Evolutionary conservation across 345 rosid species (phyloP).

Genomic region (Physaria fendleri): DNA sequence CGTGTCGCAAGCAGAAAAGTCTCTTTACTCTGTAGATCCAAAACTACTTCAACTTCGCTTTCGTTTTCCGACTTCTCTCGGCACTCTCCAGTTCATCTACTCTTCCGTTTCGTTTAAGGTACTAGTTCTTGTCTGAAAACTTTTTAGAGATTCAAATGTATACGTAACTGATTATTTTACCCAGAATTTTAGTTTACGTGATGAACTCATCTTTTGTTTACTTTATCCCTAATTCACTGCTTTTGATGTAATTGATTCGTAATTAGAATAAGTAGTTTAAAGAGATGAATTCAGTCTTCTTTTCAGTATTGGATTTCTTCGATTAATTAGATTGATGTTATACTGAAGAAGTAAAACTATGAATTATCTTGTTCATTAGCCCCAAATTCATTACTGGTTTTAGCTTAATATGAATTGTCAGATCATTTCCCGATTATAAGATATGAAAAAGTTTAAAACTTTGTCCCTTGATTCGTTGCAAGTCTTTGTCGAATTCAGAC

Average conservation of each 20-base stretch:
- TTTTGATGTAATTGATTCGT: neutral
- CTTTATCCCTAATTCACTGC: neutral
- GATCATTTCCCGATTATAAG: neutral
- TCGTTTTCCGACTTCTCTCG: neutral
- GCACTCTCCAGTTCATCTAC: neutral
- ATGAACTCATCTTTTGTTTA: neutral
- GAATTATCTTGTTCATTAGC: neutral
- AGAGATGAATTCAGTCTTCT: neutral
- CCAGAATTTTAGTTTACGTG: neutral
- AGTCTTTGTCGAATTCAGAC: neutral
- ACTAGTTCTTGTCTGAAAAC: neutral
- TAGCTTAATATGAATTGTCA: neutral
- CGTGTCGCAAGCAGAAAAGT: neutral
- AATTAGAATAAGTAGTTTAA: neutral
- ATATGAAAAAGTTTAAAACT: neutral
- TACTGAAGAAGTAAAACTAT: neutral
- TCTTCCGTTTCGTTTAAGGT: conserved; percentile 2
- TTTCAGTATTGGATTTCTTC: neutral
- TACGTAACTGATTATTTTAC: conserved; percentile 14
- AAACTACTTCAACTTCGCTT: neutral
- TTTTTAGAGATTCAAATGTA: neutral
- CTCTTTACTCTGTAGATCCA: conserved; percentile 16
- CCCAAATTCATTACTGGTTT: neutral
- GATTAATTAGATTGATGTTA: neutral
- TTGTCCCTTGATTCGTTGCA: conserved; percentile 1